Conservation (phyloP, 2,329 filamentous ascomycete species). For the Truncatella angustata region DNA sequence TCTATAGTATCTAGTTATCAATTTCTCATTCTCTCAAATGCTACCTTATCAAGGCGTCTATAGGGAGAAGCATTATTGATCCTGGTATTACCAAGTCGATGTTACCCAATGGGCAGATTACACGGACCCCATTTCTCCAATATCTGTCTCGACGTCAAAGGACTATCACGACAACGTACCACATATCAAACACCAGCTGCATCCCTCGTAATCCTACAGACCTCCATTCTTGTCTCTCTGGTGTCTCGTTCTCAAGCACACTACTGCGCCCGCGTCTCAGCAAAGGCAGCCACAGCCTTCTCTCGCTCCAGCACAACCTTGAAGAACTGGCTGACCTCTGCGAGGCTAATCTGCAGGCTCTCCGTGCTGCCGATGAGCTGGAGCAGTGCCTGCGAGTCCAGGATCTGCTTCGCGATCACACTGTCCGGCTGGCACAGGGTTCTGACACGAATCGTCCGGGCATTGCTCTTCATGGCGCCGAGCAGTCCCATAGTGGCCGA, state of each 20-base stretch:
- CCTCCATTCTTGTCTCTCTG: too few species aligned
- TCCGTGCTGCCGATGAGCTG: slow-evolving; percentile 46
- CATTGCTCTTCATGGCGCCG: slow-evolving; percentile 51
- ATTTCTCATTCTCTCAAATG: not conserved
- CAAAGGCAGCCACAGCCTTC: slow-evolving; percentile 14
- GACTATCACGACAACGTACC: too few species aligned
- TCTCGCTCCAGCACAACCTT: slow-evolving; percentile 50
- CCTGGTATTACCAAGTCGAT: too few species aligned
- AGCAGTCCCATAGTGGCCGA: slow-evolving; percentile 46
- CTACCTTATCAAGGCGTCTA: too few species aligned
- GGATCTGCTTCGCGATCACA: slow-evolving; percentile 56
- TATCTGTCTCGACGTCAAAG: too few species aligned
- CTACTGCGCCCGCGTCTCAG: not conserved
- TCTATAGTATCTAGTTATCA: not conserved
- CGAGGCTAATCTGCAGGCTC: slow-evolving; percentile 42
- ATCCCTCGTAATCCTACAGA: too few species aligned
- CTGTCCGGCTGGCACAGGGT: slow-evolving; percentile 59
- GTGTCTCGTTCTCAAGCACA: not conserved
- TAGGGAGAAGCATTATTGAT: too few species aligned
- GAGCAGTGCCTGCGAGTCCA: slow-evolving; percentile 51
- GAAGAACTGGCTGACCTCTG: slow-evolving; percentile 54
- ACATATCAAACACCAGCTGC: too few species aligned
- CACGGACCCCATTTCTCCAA: too few species aligned
- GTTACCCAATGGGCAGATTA: too few species aligned
- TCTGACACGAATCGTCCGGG: slow-evolving; percentile 50